A percentile compares a stretch with the other conserved stretches of the same genome.
These are phyloP conservation scores for Penicilliopsis zonata DNA, from an alignment of 495 filamentous ascomycete genomes.

Conservation along the genomic window DNA sequence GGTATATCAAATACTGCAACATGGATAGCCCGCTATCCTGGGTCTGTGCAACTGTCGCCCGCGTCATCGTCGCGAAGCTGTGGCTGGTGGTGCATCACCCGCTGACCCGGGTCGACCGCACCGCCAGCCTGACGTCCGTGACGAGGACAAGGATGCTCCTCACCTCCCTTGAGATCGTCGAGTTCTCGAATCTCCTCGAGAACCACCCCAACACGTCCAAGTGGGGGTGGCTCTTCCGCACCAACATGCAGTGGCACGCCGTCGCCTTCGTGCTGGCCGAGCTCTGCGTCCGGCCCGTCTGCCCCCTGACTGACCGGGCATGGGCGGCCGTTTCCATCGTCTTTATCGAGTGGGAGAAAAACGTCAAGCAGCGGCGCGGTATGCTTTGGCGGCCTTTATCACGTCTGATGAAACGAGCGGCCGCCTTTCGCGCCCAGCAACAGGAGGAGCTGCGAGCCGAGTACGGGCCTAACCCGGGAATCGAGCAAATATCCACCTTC, in stretches of 20 bases:
- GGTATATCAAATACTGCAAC: constrained; percentile 47
- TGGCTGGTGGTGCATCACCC: constrained; percentile 55
- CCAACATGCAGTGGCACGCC: constrained; percentile 74
- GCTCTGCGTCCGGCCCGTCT: constrained; percentile 56
- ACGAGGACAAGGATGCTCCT: constrained; percentile 65
- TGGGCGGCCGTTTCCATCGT: constrained; percentile 62
- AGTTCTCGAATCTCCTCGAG: constrained; percentile 54
- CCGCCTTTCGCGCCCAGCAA: constrained; percentile 19
- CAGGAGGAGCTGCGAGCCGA: constrained; percentile 16
- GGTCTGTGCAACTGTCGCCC: constrained; percentile 57
- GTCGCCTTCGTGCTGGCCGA: constrained; percentile 65
- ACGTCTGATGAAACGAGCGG: constrained; percentile 59
- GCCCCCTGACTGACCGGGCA: constrained; percentile 62
- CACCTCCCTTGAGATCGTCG: constrained; percentile 62
- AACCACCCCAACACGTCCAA: constrained; percentile 46
- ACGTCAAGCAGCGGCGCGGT: constrained; percentile 42
- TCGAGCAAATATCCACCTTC: no score
- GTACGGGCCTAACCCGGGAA: constrained; percentile 8
- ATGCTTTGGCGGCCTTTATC: constrained; percentile 65
- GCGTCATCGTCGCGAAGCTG: constrained; percentile 56
- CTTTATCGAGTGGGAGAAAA: constrained; percentile 41
- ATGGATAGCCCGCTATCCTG: constrained; percentile 52
- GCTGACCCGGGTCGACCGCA: constrained; percentile 26
- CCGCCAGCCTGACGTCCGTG: constrained; percentile 33
- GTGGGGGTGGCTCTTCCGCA: constrained; percentile 75